Evolutionary conservation across 768 basidiomycete species (phyloP), one percentile per base, ranked within the genome.

Genomic region (Pleurotus pulmonarius): DNA sequence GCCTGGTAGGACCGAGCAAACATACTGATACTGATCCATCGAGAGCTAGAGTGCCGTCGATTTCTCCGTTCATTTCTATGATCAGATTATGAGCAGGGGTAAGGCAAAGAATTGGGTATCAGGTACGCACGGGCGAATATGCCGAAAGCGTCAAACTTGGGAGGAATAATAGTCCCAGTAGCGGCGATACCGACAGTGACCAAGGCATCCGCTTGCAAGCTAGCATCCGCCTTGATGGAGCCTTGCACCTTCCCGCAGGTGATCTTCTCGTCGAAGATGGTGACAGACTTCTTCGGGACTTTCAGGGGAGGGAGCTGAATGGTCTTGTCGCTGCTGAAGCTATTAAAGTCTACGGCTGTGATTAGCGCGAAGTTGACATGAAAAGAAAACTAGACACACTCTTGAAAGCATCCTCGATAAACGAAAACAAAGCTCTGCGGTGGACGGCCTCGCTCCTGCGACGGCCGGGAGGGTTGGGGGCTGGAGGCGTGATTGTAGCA

Each of bases 41-140:
- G n/a, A 71, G 40, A 16, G 63, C 58, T 41, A 75, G 58, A 0
- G 68, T 65, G 0, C 71, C 73, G 16, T 65, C 58, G 8, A 75
- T 41, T 7, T 58, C 57, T 1, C 69, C 69, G 25, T 67, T 62
- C 4, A 73, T 49, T 55, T 52, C 58, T 66, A 13, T 4, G 16
- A 34, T 11, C 3, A 34, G 7, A 4, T 16, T 45, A 6, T 22
- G 43, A 44, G n/a, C 13, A 44, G 12, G 43, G 7, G 29, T 4
- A 34, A 13, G 7, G 20, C 20, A 2, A 13, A 13, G 24, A 48
- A 3, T 7, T 18, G 4, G 15, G 1, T 3, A 12, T 24, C 5
- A 26, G 26, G 16, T n/a, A 48, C 46, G 15, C 29, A 48, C 46
- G 46, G 5, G 65, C 63, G 24, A 65, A 63, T 25, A 72, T 51